Evolutionary conservation across 257 asterid species (phyloP).

Genomic region (Solanum virginianum): DNA sequence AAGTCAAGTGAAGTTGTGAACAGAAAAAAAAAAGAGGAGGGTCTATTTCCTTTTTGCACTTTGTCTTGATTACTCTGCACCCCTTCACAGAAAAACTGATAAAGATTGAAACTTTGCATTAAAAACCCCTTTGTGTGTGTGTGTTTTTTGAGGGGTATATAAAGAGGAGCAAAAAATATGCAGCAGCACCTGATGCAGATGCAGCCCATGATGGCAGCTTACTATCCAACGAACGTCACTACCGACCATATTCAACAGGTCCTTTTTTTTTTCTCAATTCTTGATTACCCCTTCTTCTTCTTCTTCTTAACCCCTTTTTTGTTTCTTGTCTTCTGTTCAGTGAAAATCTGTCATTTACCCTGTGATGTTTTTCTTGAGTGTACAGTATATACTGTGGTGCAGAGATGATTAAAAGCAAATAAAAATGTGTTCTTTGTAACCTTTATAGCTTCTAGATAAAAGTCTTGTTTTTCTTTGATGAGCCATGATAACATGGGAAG

Average conservation of each 20-base stretch:
- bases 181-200: slow-evolving; percentile 99
- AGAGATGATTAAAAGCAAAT: neutral
- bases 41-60: neutral
- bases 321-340: neutral
- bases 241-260: slow-evolving; percentile 99
- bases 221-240: slow-evolving; percentile 90
- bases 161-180: slow-evolving; percentile 33
- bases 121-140: neutral
- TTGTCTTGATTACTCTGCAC: neutral
- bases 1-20: slow-evolving; percentile 17
- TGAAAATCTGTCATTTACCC: neutral
- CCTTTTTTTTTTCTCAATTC: neutral
- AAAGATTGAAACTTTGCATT: neutral
- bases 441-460: too few relatives aligned
- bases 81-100: neutral
- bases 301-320: neutral
- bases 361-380: neutral
- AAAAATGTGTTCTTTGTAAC: neutral
- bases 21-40: neutral
- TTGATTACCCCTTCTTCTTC: neutral
- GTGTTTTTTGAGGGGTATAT: slow-evolving; percentile 22
- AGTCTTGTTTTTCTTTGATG: neutral
- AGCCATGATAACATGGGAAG: neutral
- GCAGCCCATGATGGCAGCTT: slow-evolving; percentile 99
- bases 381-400: neutral